Evolutionary conservation across 345 rosid species (phyloP).

Genomic region (Moricandia moricandioides): DNA sequence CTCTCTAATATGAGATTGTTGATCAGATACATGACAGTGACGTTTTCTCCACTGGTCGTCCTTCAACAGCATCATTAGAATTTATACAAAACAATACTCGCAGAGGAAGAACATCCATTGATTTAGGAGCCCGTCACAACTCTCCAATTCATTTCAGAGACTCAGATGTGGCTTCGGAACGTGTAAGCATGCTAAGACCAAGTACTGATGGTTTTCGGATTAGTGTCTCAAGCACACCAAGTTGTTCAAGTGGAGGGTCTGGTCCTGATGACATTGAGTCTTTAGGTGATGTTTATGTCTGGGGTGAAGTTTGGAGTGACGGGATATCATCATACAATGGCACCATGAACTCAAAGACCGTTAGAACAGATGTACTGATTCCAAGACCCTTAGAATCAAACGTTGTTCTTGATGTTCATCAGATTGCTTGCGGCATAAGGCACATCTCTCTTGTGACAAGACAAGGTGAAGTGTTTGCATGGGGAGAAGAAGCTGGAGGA

Average conservation of each 20-base stretch:
- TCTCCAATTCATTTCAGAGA: slow-evolving; percentile 41
- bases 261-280: slow-evolving; percentile 99
- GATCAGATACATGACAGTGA: slow-evolving; percentile 70
- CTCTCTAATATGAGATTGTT: neutral
- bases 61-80: slow-evolving; percentile 56
- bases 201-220: slow-evolving; percentile 88
- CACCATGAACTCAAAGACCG: slow-evolving; percentile 32
- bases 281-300: slow-evolving; percentile 86
- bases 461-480: slow-evolving; percentile 95
- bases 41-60: slow-evolving; percentile 43
- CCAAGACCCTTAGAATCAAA: slow-evolving; percentile 86
- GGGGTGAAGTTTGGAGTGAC: slow-evolving; percentile 96
- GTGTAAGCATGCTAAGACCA: slow-evolving; percentile 80
- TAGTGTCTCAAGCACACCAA: slow-evolving; percentile 93
- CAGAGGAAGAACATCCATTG: slow-evolving; percentile 60
- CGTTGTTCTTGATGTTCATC: slow-evolving; percentile 96
- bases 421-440: slow-evolving; percentile 79
- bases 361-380: slow-evolving; percentile 56
- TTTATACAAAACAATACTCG: slow-evolving; percentile 47
- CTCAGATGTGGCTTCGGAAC: slow-evolving; percentile 84
- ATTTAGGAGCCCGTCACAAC: slow-evolving; percentile 47
- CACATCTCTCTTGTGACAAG: slow-evolving; percentile 88
- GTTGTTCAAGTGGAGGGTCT: slow-evolving; percentile 89
- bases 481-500: slow-evolving; percentile 99
- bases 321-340: slow-evolving; percentile 54